Conservation (phyloP, 768 basidiomycete genomes). For the Boletus pseudo-olivaceus region DNA sequence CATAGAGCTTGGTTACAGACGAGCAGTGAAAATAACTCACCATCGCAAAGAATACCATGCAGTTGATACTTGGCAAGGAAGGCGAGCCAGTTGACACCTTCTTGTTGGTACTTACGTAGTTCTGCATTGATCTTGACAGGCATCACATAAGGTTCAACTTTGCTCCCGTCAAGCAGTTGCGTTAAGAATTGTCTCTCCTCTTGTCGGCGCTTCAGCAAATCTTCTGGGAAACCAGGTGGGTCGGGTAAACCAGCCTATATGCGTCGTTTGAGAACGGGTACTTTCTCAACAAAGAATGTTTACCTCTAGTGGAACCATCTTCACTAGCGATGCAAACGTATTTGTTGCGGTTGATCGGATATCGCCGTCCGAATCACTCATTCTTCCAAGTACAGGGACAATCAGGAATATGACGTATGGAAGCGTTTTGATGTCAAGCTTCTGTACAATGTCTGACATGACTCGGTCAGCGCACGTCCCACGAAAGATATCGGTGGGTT, state of each 20-base stretch:
- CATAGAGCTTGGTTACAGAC: not conserved
- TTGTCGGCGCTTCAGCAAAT: conserved; percentile 80
- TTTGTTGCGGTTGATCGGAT: conserved; percentile 94
- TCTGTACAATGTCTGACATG: conserved; percentile 78
- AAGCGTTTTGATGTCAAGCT: conserved; percentile 88
- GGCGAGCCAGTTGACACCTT: conserved; percentile 98
- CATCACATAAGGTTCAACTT: conserved; percentile 86
- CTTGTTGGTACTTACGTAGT: conserved; percentile 95
- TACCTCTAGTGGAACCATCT: conserved; percentile 98
- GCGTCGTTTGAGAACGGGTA: not conserved
- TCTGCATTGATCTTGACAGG: conserved; percentile 91
- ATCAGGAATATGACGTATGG: conserved; percentile 97
- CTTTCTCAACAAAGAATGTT: conserved; percentile 12
- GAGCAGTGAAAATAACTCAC: conserved; percentile 40
- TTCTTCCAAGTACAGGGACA: conserved; percentile 92
- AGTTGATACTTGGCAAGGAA: conserved; percentile 97
- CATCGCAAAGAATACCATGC: conserved; percentile 97
- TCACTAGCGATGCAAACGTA: conserved; percentile 93
- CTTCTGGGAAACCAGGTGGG: conserved; percentile 86
- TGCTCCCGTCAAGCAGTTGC: conserved; percentile 91
- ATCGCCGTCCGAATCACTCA: conserved; percentile 93
- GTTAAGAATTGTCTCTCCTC: conserved; percentile 87
- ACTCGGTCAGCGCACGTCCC: conserved; percentile 10
- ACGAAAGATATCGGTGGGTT: not conserved
- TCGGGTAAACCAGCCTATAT: conserved; percentile 91